Evolutionary conservation across 2,329 filamentous ascomycete species (phyloP), one percentile per base, ranked within the genome.

Genomic region (Pezicula radicicola): DNA sequence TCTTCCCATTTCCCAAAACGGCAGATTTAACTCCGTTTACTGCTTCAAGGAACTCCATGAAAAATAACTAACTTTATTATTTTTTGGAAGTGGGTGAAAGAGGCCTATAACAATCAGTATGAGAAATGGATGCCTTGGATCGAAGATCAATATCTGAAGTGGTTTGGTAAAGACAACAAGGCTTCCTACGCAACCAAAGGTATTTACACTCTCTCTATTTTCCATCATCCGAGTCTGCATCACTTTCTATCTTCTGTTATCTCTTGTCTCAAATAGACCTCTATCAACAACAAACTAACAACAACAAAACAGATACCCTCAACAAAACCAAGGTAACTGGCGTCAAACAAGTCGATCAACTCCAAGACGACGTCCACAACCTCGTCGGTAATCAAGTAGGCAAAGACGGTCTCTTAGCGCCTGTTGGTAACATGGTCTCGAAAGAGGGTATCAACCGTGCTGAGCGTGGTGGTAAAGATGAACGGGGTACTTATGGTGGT

Each of bases 111-210:
- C 71, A 71, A 79, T 50, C 83, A 89, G 68, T 89, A 90, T 70
- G 85, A 90, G 65, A 77, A 72, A 62, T 91, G 87, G 87, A 79
- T 89, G 66, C 87, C 87, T 1, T 90, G 87, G 87, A 73, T 89
- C 51, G 87, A 91, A 68, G 87, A 91, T 67, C 69, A 83, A 53
- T 89, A 88, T 66, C 77, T 91, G 27, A 75, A 77, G 48, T 89
- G 81, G 76, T 89, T 89, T 69, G 56, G 58, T 7, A 88, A 85
- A 62, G 85, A 89, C 65, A 91, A 91, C 76, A 89, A 91, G 70
- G 80, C 85, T 5, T 85, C 80, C 65, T 90, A 90, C 63, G 75
- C 81, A 6, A 78, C 85, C 2, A 89, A 86, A 69, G 78, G 87
- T 88, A 68, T 33, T 72, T 30, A 28, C 10, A 43, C 3, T 4